Evolutionary conservation across 2,329 filamentous ascomycete genomes (phyloP).

Genomic region (Aspergillus aculeatinus): DNA sequence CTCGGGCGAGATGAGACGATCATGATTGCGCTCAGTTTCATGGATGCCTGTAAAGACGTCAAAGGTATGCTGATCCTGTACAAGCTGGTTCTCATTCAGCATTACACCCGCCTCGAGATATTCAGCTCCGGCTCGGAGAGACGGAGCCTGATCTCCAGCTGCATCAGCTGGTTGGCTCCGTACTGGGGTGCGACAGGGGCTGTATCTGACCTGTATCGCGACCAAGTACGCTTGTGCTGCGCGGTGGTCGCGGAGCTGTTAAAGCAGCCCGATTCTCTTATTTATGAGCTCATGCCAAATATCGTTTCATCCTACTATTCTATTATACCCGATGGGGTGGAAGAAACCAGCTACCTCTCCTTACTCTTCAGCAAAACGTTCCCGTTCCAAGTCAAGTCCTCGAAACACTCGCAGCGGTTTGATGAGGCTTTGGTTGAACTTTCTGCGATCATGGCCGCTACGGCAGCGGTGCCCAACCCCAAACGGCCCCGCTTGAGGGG

Average conservation of each 20-base stretch:
- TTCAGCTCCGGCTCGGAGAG: slow-evolving; percentile 78
- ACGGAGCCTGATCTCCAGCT: slow-evolving; percentile 73
- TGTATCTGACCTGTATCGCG: slow-evolving; percentile 81
- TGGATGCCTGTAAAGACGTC: slow-evolving; percentile 83
- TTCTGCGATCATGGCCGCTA: slow-evolving; percentile 78
- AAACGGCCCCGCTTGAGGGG: slow-evolving; percentile 77
- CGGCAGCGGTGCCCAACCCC: slow-evolving; percentile 71
- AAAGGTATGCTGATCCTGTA: slow-evolving; percentile 90
- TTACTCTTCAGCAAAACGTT: slow-evolving; percentile 87
- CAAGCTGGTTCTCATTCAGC: slow-evolving; percentile 88
- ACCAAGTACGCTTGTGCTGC: slow-evolving; percentile 90
- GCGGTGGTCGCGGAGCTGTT: slow-evolving; percentile 87
- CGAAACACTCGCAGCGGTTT: slow-evolving; percentile 62
- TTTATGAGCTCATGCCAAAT: slow-evolving; percentile 86
- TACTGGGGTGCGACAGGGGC: slow-evolving; percentile 80
- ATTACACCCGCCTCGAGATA: slow-evolving; percentile 78
- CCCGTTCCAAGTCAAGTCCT: slow-evolving; percentile 75
- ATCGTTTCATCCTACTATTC: slow-evolving; percentile 85
- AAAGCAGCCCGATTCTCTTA: slow-evolving; percentile 72
- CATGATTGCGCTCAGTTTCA: slow-evolving; percentile 86
- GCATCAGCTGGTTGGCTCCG: slow-evolving; percentile 84
- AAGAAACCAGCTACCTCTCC: slow-evolving; percentile 64
- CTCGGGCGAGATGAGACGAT: slow-evolving; percentile 81
- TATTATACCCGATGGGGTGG: slow-evolving; percentile 66
- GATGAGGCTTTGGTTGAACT: slow-evolving; percentile 89